phyloP scores from a whole-genome alignment of 306 rosid species.

The Senna tora region DNA sequence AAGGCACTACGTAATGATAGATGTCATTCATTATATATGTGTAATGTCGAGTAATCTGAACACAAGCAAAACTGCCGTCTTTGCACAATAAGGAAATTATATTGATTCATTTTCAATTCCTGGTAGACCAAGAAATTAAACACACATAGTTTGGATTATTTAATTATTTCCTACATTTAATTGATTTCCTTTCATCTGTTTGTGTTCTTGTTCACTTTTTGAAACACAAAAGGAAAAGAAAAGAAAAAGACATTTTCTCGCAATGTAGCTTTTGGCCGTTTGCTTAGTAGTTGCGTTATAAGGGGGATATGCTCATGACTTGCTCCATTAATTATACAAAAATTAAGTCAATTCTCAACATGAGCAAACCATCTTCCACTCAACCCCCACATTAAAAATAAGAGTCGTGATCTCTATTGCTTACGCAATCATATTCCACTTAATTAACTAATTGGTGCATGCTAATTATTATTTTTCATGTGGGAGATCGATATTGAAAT shows the following conservation, averaged over 20 bases:
- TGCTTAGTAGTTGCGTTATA: background rate
- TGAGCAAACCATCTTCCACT: background rate
- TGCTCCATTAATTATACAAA: background rate
- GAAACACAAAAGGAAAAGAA: background rate
- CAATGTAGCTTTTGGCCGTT: background rate
- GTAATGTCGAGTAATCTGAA: background rate
- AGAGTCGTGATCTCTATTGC: background rate
- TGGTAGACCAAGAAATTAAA: too few species aligned
- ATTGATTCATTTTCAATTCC: background rate
- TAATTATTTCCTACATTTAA: background rate
- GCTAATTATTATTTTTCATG: background rate
- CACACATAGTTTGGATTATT: constrained; percentile 6
- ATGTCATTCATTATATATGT: background rate
- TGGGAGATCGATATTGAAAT: background rate
- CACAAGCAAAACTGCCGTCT: background rate
- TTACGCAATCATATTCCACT: background rate
- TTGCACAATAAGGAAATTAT: background rate
- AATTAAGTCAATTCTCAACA: background rate
- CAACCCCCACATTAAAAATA: background rate
- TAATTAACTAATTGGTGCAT: background rate
- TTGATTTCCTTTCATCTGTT: background rate
- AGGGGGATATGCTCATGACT: background rate
- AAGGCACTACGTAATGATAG: background rate
- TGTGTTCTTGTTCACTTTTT: background rate
- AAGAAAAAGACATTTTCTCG: background rate